Evolutionary conservation across 1,284 basidiomycete species (phyloP).

Genomic region (Boletus semigastroideus): DNA sequence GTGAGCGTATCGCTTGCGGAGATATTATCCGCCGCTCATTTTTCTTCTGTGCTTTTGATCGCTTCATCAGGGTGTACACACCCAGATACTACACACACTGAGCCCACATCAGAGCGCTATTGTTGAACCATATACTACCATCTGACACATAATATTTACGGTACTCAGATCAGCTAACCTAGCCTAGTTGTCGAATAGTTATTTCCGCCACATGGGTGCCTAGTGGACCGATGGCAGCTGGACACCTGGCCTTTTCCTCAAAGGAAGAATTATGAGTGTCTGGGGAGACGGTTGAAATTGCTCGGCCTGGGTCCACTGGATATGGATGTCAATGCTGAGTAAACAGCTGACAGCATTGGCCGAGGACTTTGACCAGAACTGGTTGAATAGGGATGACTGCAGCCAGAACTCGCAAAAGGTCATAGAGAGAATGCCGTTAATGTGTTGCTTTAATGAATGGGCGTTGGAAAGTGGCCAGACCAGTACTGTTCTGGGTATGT

Average conservation of each 20-base stretch:
- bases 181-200: not conserved
- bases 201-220: too few species aligned
- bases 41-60: slow-evolving; percentile 11
- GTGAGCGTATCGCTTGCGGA: not conserved
- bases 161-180: not conserved
- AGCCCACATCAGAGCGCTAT: slow-evolving; percentile 1
- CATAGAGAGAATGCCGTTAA: too few species aligned
- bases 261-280: too few species aligned
- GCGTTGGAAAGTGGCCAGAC: not conserved
- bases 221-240: too few species aligned
- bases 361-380: too few species aligned
- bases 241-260: too few species aligned
- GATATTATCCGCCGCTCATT: not conserved
- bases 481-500: slow-evolving; percentile 2
- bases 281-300: too few species aligned
- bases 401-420: too few species aligned
- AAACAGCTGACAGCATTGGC: too few species aligned
- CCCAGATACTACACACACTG: slow-evolving; percentile 1
- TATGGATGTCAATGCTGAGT: too few species aligned
- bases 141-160: not conserved
- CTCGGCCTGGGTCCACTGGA: not conserved
- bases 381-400: too few species aligned
- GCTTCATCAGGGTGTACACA: slow-evolving; percentile 1
- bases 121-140: slow-evolving; percentile 7
- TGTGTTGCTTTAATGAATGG: not conserved